These are phyloP conservation scores for Sorghum bicolor DNA, from an alignment of 176 grass and related monocot genomes.

Conservation along the genomic window DNA sequence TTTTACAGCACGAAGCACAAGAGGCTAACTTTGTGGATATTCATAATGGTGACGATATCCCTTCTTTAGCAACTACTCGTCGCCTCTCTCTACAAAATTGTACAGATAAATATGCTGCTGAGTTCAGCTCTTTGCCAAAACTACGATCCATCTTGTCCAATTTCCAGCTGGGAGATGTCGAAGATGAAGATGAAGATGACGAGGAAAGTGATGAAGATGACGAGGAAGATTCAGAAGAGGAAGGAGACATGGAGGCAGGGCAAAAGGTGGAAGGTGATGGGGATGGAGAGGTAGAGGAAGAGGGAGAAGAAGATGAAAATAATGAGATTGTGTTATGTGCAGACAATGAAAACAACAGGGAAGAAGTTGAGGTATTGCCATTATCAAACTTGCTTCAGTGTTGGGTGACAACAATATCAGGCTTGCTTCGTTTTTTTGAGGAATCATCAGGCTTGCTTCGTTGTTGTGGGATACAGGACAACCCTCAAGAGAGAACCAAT, in stretches of 20 bases:
- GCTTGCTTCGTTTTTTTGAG: background rate
- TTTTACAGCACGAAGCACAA: slow-evolving; percentile 27
- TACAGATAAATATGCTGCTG: slow-evolving; percentile 29
- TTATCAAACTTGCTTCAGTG: background rate
- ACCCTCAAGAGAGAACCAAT: background rate
- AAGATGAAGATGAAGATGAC: background rate
- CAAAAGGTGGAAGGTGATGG: background rate
- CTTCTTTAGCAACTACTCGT: slow-evolving; percentile 12
- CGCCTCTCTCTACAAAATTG: slow-evolving; percentile 35
- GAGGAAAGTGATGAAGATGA: background rate
- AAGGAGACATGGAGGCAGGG: background rate
- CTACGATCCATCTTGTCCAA: slow-evolving; percentile 36
- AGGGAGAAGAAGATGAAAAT: background rate
- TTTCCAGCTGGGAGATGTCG: background rate
- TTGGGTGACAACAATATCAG: background rate
- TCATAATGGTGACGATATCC: slow-evolving; percentile 12
- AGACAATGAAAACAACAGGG: background rate
- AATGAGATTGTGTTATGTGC: background rate
- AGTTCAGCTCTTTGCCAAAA: slow-evolving; percentile 5
- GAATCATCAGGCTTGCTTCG: background rate
- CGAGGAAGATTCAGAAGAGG: background rate
- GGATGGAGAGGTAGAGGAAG: background rate
- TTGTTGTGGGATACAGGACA: background rate
- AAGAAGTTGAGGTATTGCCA: background rate
- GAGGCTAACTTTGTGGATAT: slow-evolving; percentile 35